Base-by-base conservation (phyloP, 768 basidiomycete species). In the Leccinellum albellum region DNA sequence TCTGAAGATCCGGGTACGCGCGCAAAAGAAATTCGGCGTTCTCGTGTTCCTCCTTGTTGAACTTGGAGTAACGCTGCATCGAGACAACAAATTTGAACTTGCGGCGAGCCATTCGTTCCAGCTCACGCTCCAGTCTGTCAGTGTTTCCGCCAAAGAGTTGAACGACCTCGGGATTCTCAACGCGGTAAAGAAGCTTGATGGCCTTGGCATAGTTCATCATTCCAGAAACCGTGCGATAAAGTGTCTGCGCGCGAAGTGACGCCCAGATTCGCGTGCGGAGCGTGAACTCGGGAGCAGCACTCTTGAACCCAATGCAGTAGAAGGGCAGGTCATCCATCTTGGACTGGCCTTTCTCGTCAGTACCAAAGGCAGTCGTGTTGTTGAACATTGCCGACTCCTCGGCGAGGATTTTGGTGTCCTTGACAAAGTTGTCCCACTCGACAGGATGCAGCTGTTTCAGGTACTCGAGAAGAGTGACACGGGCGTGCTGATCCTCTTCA, bases 181-280 rank as follows among this genome's bases (percentile, higher is more conserved):
- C 97, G 55, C 96, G 93, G 73, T 98, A 96, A n/a, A 99, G 82
- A 33, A 99, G 78, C 72, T 99, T 99, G 85, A 99, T 98, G 13
- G 97, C 97, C 78, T 99, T 99, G 63, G 91, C 87, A 73, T 99
- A 98, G 77, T 99, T 99, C 97, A 98, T 98, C 92, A 99, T 98
- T 51, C 97, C 97, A 33, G 97, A 98, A 17, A 99, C 96, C 14
- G 97, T 99, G 62, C 97, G 87, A 71, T 99, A 98, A 20, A 99
- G 84, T 2, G 97, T 99, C 78, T 99, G 97, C 17, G 97, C 97
- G 53, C 97, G 92, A 9, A 99, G 84, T 6, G 96, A 98, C 9
- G 97, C 95, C 97, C 97, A 99, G 67, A 99, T 99, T 70, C 97
- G 88, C 8, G 97, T 99, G 58, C 97, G 94, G 14, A 99, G 82